Base-by-base conservation (phyloP, 2,329 filamentous ascomycete genomes). In the Diaporthe nobilis region DNA sequence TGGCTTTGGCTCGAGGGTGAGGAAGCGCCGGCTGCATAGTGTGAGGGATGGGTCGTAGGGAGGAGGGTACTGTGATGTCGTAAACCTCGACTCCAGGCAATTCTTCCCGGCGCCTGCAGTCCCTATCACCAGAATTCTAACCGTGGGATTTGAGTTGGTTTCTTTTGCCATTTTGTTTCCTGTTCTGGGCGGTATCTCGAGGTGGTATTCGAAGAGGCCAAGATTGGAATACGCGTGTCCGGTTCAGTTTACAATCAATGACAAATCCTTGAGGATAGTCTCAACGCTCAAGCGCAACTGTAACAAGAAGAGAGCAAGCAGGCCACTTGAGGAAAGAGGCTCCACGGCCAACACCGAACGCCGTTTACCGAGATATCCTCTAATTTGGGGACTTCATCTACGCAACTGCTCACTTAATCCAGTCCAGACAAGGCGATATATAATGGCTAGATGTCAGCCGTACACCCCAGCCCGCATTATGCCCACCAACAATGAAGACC, bases 31-130 rank as follows among this genome's bases (percentile, higher is more conserved):
- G 67, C 80, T 82, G 77, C 77, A 80, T 39, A 82, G 72, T 2
- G 81, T 83, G 22, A 83, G 68, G 44, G 79, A 76, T 15, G 82
- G 80, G 28, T 83, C 79, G 76, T 82, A 83, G 12, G 78, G 77
- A 13, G 81, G 81, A 3, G 81, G 81, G 55, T 80, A 82, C 12
- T 77, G 79, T 53, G 75, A 78, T 3, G 81, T 82, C 4, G 81
- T 81, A 76, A 82, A 81, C 79, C 80, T 78, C 10, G 81, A 82
- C 71, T 82, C 81, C 8, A 82, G 77, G 44, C 81, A 81, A 72
- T 80, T 80, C 73, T 82, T 83, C 13, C 81, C 82, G 9, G 81
- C 80, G 5, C 81, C 81, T 3, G 78, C 68, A 1, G 78, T 77
- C 17, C 82, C 82, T 12, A 83, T 77, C 58, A 83, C 73, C 20